Base-by-base conservation (phyloP, 805 yeast genomes). In the Lipomyces spencermartinsiae region DNA sequence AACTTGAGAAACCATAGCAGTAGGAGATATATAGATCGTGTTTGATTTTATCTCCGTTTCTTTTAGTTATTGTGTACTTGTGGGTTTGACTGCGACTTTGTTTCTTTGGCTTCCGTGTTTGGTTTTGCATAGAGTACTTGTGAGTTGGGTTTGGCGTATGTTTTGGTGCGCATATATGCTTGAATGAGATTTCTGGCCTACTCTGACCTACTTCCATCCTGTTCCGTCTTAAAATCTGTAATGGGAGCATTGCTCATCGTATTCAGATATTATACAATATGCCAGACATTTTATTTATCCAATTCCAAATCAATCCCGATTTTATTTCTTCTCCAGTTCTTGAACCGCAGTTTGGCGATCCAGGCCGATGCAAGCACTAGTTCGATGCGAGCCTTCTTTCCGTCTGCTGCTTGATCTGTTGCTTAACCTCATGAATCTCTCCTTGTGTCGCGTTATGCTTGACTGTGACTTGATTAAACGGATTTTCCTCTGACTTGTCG, bases 401-500 rank as follows among this genome's bases (percentile, higher is more conserved):
- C 74, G 87, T 84, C 70, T 81, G 76, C 59, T 78, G 74, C 74
- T 83, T 83, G 60, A 89, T 84, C 34, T 83, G 85, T 5, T 80
- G 80, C 78, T 84, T 85, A 77, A 81, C 80, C 5, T 73, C 76
- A 9, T 70, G 75, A 65, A 87, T 81, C 29, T 89, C 91, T 1
- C 79, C 84, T 65, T 80, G 76, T 8, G 84, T 74, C 16, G 96
- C 92, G 75, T 91, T 88, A 80, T 82, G 89, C 54, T 80, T 76
- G 46, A 89, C 82, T 68, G 84, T 87, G 43, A 90, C 88, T 79
- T 89, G 93, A 81, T 91, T 91, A 86, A 91, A 88, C 59, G 97
- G 97, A 78, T 91, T 91, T 74, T 89, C 92, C 19, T 87, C 87
- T 58, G 89, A 83, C 81, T 89, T 91, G 79, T 89, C 89, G 83